These are phyloP conservation scores for Sporisorium sorghi DNA, from an alignment of 1,284 basidiomycete species.

Conservation along the genomic window DNA sequence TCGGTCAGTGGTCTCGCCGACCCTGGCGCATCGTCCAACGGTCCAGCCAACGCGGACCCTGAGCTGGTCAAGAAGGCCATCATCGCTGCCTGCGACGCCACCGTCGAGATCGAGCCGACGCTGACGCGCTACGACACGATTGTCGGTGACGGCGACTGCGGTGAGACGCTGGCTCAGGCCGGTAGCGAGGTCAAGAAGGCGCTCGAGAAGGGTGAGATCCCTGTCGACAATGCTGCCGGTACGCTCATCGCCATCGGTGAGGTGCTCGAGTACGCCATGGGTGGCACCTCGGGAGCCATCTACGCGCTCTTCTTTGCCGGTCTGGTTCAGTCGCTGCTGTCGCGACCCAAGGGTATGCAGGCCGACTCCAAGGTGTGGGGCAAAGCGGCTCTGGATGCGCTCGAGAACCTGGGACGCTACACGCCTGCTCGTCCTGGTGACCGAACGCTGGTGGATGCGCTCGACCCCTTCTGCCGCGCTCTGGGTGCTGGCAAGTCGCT, in stretches of 20 bases:
- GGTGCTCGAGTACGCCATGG: conserved; percentile 69
- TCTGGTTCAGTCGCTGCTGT: conserved; percentile 66
- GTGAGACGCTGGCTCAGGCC: conserved; percentile 65
- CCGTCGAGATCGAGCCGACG: conserved; percentile 71
- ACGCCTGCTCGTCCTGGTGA: conserved; percentile 74
- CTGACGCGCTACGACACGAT: conserved; percentile 72
- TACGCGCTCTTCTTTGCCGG: conserved; percentile 74
- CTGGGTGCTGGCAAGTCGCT: conserved; percentile 68
- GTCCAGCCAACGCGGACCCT: conserved; percentile 58
- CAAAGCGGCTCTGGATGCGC: conserved; percentile 56
- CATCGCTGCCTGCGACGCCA: conserved; percentile 67
- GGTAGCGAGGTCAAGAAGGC: conserved; percentile 62
- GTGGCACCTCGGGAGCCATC: conserved; percentile 71
- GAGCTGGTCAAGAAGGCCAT: conserved; percentile 66
- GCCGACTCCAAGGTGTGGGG: conserved; percentile 63
- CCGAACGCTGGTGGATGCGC: conserved; percentile 74
- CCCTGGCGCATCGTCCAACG: conserved; percentile 51
- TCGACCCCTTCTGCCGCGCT: conserved; percentile 72
- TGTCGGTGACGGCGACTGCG: conserved; percentile 69
- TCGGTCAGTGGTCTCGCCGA: conserved; percentile 59
- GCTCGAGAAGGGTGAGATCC: conserved; percentile 58
- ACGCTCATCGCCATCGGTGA: conserved; percentile 63
- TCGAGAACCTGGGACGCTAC: conserved; percentile 69
- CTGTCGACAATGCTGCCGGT: conserved; percentile 60
- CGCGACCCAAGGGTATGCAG: conserved; percentile 39